Evolutionary conservation across 148 eudicot genomes (phyloP).

Genomic region (Limonium bicolor): DNA sequence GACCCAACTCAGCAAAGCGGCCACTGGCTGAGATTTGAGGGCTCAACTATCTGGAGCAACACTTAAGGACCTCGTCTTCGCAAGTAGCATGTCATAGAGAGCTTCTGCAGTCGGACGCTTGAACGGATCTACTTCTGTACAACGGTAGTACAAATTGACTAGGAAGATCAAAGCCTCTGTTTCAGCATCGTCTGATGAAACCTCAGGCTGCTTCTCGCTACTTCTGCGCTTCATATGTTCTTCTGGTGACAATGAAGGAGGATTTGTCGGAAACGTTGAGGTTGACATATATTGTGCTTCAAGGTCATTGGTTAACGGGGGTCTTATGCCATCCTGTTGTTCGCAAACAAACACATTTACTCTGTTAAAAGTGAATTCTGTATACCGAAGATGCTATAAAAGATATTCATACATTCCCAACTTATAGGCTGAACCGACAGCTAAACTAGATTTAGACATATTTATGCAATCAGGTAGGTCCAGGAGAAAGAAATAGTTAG

Average conservation of each 20-base stretch:
- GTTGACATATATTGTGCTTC: constrained; percentile 25
- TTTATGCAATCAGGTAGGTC: no score
- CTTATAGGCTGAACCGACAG: no score
- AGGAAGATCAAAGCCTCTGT: constrained; percentile 39
- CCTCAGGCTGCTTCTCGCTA: constrained; percentile 12
- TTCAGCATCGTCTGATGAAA: constrained; percentile 23
- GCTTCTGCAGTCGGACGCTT: constrained; percentile 63
- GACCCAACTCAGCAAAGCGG: no score
- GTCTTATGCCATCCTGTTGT: constrained; percentile 63
- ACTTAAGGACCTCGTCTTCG: constrained; percentile 25
- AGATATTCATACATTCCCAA: not conserved
- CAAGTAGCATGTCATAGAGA: constrained; percentile 34
- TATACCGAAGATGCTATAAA: not conserved
- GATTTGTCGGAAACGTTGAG: no score
- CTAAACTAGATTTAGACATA: no score
- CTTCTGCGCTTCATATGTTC: constrained; percentile 22
- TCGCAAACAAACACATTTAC: not conserved
- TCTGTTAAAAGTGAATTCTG: not conserved
- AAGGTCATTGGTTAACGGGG: constrained; percentile 42
- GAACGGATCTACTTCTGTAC: constrained; percentile 47
- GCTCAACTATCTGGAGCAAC: no score
- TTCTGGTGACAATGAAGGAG: no score
- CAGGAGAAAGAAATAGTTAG: not conserved
- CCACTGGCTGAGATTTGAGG: no score
- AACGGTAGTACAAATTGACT: constrained; percentile 31